Evolutionary conservation across 176 grass and related monocot genomes (phyloP), one percentile per base, ranked within the genome.

Genomic region (Musa schizocarpa): DNA sequence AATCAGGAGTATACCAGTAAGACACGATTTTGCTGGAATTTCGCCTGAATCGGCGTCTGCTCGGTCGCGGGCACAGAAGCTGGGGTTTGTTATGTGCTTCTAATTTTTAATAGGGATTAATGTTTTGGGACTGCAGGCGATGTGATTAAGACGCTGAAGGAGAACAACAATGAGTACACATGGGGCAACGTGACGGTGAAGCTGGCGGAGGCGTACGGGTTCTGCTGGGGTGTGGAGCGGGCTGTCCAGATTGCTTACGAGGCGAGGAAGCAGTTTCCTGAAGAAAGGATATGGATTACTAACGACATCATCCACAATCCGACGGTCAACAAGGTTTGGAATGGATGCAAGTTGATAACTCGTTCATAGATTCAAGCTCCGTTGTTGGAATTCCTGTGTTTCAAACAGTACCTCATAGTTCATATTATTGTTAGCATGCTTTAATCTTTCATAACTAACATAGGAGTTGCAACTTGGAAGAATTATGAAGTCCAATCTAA

Each of bases 281-380:
- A 94, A 49, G 91, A 99, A 21, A 83, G 78, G 65, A 84, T 99
- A 78, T 99, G 96, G 96, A 75, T 99, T 78, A 99, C 96, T 54
- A 99, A 99, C 84, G 88, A 99, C 69, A 94, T 99, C 81, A 99
- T 99, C 73, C 96, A 99, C 81, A 99, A 99, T 52, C 96, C 96
- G 14, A 99, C 96, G 0, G 96, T 99, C 19, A 99, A 94, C 84
- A 92, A 99, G 90, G 94, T 93, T 67, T n/a, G 59, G 2, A 6
- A 11, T 52, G 12, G 34, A 17, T 54, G 8, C 52, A 27, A 29
- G 23, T 23, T 16, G n/a, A 6, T 54, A 74, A 14, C n/a, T 53
- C 25, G n/a, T 72, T 72, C 43, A 53, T 9, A 72, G 19, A 53
- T 72, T 12, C 13, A 62, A 62, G 69, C 4, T 43, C 34, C 4